Conservation (phyloP, 176 grass and related monocot genomes). For the barley (Hordeum vulgare) region DNA sequence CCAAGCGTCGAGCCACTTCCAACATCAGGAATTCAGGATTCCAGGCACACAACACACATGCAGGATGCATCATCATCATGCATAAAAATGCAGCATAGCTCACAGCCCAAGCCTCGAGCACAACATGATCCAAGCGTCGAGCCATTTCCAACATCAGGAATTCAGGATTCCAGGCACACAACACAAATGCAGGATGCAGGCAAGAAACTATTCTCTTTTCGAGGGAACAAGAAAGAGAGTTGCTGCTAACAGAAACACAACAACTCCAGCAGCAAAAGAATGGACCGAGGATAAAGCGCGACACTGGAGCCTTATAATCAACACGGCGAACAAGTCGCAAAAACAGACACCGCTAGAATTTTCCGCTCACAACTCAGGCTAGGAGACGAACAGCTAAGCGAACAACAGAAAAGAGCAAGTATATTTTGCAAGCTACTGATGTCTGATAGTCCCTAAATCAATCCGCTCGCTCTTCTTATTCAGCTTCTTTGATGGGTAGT, state of each 20-base stretch:
- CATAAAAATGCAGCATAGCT: too few species aligned
- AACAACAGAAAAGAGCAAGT: background rate
- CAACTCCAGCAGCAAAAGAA: background rate
- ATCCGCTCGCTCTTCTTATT: conserved; percentile 15
- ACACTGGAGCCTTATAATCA: conserved; percentile 6
- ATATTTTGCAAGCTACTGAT: conserved; percentile 4
- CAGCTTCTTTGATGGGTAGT: conserved; percentile 12
- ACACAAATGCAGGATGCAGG: background rate
- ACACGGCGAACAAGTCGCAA: background rate
- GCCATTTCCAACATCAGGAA: background rate
- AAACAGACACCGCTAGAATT: background rate
- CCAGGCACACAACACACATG: too few species aligned
- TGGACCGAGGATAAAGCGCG: background rate
- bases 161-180: background rate
- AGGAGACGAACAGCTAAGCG: background rate
- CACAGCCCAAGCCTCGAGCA: too few species aligned
- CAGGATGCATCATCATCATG: too few species aligned
- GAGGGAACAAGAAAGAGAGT: background rate
- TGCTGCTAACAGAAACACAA: background rate
- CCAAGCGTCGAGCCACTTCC: too few species aligned
- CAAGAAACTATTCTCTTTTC: too few species aligned
- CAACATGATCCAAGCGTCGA: background rate
- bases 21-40: too few species aligned
- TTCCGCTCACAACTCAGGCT: background rate
- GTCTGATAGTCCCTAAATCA: background rate